These are phyloP conservation scores for Craterostigma plantagineum DNA, from an alignment of 257 asterid genomes.

Conservation along the genomic window DNA sequence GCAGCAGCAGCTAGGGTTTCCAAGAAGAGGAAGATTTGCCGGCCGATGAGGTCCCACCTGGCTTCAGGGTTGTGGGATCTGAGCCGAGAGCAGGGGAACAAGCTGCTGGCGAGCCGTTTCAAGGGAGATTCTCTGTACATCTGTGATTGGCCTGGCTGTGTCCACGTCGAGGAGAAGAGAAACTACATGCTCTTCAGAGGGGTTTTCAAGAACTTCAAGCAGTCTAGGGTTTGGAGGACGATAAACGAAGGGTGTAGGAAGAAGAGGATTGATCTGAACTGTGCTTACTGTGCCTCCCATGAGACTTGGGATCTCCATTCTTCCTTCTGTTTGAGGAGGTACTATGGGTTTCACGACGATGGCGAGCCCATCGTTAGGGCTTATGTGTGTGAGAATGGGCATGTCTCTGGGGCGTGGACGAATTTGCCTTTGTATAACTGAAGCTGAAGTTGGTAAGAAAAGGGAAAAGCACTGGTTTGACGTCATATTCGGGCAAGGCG, in stretches of 20 bases:
- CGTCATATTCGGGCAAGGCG: no score
- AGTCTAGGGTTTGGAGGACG: constrained; percentile 77
- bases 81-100: constrained; percentile 64
- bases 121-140: constrained; percentile 53
- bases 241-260: constrained; percentile 44
- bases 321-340: constrained; percentile 52
- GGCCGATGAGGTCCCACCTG: constrained; percentile 32
- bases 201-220: constrained; percentile 58
- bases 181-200: constrained; percentile 66
- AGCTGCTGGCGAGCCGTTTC: constrained; percentile 45
- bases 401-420: constrained; percentile 80
- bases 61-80: constrained; percentile 46
- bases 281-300: constrained; percentile 35
- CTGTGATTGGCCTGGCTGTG: constrained; percentile 64
- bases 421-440: constrained; percentile 55
- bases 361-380: constrained; percentile 78
- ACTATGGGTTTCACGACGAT: constrained; percentile 56
- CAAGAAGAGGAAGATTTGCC: constrained; percentile 22
- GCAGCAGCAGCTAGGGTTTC: constrained; percentile 8
- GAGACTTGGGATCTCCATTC: constrained; percentile 63
- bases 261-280: constrained; percentile 31
- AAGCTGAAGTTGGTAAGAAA: no score
- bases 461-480: no score
- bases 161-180: constrained; percentile 52
- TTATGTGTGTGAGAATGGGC: constrained; percentile 70